These are phyloP conservation scores for Corylus heterophylla DNA, from an alignment of 306 rosid genomes.

Conservation along the genomic window DNA sequence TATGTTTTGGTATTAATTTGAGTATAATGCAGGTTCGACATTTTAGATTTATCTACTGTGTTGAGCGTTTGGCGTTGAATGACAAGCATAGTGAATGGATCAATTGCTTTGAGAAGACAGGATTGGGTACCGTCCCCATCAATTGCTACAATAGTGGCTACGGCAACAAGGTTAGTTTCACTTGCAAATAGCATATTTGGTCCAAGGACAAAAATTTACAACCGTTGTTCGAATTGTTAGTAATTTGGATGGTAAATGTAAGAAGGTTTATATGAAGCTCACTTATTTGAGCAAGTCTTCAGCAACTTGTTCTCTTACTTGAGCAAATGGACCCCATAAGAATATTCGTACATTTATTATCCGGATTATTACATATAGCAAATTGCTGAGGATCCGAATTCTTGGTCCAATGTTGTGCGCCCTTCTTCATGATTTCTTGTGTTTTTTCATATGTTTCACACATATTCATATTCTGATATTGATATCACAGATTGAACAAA, in stretches of 20 bases:
- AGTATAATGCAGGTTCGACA: slow-evolving; percentile 46
- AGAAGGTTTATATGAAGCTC: too few species aligned
- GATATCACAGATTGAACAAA: slow-evolving; percentile 53
- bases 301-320: too few species aligned
- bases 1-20: neutral
- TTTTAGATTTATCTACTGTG: slow-evolving; percentile 65
- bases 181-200: neutral
- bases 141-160: slow-evolving; percentile 73
- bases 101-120: slow-evolving; percentile 61
- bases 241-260: too few species aligned
- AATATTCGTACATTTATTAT: too few species aligned
- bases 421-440: neutral
- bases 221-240: too few species aligned
- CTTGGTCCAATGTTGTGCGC: neutral
- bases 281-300: too few species aligned
- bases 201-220: neutral
- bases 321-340: too few species aligned
- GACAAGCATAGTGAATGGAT: slow-evolving; percentile 48
- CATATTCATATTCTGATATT: slow-evolving; percentile 7
- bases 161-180: slow-evolving; percentile 53
- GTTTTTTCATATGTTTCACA: neutral
- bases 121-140: slow-evolving; percentile 52
- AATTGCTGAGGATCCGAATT: too few species aligned
- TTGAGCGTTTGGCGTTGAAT: slow-evolving; percentile 56
- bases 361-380: too few species aligned